These are phyloP conservation scores for Physcomitrium patens DNA, from an alignment of 225 moss, liverwort and hornwort species.

Conservation along the genomic window DNA sequence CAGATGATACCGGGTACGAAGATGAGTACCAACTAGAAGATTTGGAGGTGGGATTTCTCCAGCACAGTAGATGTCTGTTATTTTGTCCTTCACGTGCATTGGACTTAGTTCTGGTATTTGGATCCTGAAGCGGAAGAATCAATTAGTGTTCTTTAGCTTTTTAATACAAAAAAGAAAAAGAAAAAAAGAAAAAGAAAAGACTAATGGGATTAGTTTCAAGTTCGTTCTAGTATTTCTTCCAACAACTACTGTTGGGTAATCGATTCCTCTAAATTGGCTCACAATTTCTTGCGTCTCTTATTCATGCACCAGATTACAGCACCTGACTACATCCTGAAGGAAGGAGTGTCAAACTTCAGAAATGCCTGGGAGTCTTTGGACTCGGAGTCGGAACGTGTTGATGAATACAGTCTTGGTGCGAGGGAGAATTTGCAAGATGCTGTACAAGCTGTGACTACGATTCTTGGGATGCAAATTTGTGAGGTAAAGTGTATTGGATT, in stretches of 20 bases:
- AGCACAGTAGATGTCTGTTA: no score
- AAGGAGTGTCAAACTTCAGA: constrained; percentile 71
- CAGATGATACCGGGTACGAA: constrained; percentile 74
- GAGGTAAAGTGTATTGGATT: constrained; percentile 48
- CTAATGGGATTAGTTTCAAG: no score
- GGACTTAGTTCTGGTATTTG: background rate
- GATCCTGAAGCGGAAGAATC: no score
- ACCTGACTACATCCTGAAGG: constrained; percentile 71
- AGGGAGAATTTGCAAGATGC: constrained; percentile 78
- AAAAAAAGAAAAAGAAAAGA: no score
- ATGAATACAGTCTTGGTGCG: constrained; percentile 74
- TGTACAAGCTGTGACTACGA: constrained; percentile 64
- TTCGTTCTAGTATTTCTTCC: no score
- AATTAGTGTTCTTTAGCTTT: no score
- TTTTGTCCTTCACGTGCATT: background rate
- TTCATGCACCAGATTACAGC: constrained; percentile 50
- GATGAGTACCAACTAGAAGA: constrained; percentile 79
- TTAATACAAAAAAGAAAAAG: no score
- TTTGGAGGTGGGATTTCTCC: constrained; percentile 51
- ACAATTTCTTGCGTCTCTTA: background rate
- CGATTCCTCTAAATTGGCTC: background rate
- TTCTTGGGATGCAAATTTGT: constrained; percentile 80
- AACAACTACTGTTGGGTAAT: no score
- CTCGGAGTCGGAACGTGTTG: constrained; percentile 61
- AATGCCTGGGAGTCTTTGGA: constrained; percentile 71